Base-by-base conservation (phyloP, 179 eudicot species). In the Corrigiola litoralis region DNA sequence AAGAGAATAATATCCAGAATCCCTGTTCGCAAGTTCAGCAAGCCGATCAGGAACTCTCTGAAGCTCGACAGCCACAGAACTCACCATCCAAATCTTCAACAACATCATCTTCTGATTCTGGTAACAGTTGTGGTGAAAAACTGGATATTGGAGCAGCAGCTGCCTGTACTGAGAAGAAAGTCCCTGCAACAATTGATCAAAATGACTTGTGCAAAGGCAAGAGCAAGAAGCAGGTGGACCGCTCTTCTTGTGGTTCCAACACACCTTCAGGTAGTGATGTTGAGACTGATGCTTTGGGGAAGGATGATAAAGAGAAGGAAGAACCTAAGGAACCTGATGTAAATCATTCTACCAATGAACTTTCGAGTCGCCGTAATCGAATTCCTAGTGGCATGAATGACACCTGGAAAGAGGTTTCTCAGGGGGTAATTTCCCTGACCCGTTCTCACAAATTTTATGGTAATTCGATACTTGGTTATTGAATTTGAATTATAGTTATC, bases 221-320 rank as follows among this genome's bases (percentile, higher is more conserved):
- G 76, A 60, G 44, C 65, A 74, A 72, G 62, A 91, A 94, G 58
- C 95, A 31, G 77, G 82, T 83, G 63, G 99, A 90, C 56, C 89
- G 97, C 41, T 94, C 99, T 58, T 94, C 99, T 38, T 94, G 97
- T 80, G 99, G 97, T 37, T 90, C 96, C 23, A 90, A 90, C 70
- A 90, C 96, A 29, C 79, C 91, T 58, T 90, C 96, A 31, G 79
- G 94, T 75, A 90, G 96, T 77, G 99, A 94, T 54, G 75, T 82
- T 20, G 98, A 92, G 75, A 82, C 89, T 34, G 96, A 90, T 82
- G 89, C 85, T 60, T 72, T 87, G 52, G 79, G 75, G 69, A 92
- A 85, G 67, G 61, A 81, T 13, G 72, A 76, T 17, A 71, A 73
- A 31, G 78, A 72, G 48, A 77, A 60, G 40, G 95, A 90, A 67